Percentiles rank a stretch among this genome's conserved stretches.
Conservation (phyloP, 73 alveolate species). For the Paramecium octaurelia region DNA sequence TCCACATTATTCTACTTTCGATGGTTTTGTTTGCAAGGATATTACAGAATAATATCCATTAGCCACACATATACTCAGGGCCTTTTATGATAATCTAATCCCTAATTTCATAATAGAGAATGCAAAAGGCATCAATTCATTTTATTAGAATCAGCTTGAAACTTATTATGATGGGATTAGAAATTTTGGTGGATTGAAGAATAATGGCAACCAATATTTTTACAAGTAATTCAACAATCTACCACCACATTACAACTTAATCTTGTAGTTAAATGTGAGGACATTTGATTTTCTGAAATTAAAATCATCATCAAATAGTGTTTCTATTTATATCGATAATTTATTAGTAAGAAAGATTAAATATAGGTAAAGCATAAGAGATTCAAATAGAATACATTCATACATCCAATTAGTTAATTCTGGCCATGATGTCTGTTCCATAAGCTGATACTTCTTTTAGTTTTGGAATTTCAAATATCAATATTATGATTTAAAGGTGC, state of each 20-base stretch:
- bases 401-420: neutral
- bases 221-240: neutral
- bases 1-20: neutral
- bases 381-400: neutral
- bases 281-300: neutral
- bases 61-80: neutral
- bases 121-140: neutral
- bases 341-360: neutral
- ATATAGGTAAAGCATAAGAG: too few relatives aligned
- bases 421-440: neutral
- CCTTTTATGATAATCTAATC: neutral
- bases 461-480: neutral
- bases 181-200: slow-evolving; percentile 4
- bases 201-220: neutral
- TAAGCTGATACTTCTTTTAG: neutral
- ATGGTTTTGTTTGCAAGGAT: neutral
- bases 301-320: neutral
- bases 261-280: neutral
- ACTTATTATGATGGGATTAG: neutral
- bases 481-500: neutral
- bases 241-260: neutral
- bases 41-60: neutral
- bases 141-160: neutral
- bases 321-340: neutral
- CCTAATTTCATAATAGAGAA: neutral